A percentile compares a stretch with the other conserved stretches of the same genome.
Conservation (phyloP, 1,284 basidiomycete species). For the Trichosporon coremiiforme region DNA sequence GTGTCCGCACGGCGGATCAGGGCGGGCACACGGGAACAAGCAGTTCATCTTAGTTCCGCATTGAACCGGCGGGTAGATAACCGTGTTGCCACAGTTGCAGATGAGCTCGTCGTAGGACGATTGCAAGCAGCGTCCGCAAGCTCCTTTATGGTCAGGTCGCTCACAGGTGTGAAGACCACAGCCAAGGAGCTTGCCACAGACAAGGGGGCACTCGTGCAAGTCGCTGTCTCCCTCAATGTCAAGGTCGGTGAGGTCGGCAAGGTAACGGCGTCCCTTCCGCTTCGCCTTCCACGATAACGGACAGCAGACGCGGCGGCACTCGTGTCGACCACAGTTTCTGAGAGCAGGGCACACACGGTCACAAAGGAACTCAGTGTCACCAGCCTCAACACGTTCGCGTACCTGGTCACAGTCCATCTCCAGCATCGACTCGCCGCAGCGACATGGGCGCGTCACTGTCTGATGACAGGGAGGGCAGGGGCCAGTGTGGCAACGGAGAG, state of each 20-base stretch:
- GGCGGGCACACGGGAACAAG: slow-evolving; percentile 72
- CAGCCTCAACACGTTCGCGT: slow-evolving; percentile 49
- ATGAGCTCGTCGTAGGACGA: slow-evolving; percentile 87
- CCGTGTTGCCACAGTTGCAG: slow-evolving; percentile 75
- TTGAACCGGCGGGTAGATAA: slow-evolving; percentile 69
- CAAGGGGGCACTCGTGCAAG: slow-evolving; percentile 74
- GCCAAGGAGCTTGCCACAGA: slow-evolving; percentile 69
- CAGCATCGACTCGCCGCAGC: slow-evolving; percentile 70
- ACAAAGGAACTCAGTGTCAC: slow-evolving; percentile 68
- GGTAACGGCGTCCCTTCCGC: slow-evolving; percentile 63
- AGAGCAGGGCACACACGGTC: slow-evolving; percentile 73
- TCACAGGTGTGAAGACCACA: slow-evolving; percentile 78
- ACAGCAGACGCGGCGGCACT: slow-evolving; percentile 79
- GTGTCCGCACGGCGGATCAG: slow-evolving; percentile 75
- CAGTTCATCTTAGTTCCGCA: slow-evolving; percentile 71
- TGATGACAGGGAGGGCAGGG: slow-evolving; percentile 73
- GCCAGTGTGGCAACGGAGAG: slow-evolving; percentile 60
- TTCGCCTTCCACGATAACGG: slow-evolving; percentile 72
- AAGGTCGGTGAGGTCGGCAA: slow-evolving; percentile 25
- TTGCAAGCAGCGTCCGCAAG: slow-evolving; percentile 76
- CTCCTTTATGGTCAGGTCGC: slow-evolving; percentile 74
- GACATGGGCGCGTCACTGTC: slow-evolving; percentile 69
- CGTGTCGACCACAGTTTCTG: slow-evolving; percentile 75
- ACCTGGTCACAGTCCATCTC: slow-evolving; percentile 60
- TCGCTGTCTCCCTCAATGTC: slow-evolving; percentile 52